These are phyloP conservation scores for Cryphonectria parasitica DNA, from an alignment of 2,329 filamentous ascomycete genomes.

Conservation along the genomic window DNA sequence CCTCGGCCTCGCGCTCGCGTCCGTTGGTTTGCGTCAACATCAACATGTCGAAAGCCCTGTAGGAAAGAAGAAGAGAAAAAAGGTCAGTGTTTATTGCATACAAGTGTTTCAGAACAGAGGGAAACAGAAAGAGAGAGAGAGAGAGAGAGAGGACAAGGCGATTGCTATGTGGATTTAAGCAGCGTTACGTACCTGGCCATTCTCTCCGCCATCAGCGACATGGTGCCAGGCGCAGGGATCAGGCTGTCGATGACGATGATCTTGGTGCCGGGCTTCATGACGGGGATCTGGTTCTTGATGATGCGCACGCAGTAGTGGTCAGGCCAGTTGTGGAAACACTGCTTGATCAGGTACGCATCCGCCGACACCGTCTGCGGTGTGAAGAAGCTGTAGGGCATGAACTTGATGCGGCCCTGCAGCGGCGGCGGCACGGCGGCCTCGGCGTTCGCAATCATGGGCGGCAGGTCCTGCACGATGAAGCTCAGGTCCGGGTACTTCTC, in stretches of 20 bases:
- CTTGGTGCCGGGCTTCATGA: conserved; percentile 31
- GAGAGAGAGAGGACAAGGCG: no score
- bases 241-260: conserved; percentile 34
- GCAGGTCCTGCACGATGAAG: conserved; percentile 22
- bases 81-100: background rate
- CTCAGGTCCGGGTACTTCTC: conserved; percentile 9
- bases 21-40: background rate
- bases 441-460: background rate
- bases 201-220: conserved; percentile 8
- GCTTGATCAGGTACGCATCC: conserved; percentile 32
- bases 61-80: background rate
- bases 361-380: conserved; percentile 18
- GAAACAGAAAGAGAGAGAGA: no score
- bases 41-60: background rate
- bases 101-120: background rate
- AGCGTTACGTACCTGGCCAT: background rate
- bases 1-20: background rate
- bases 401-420: background rate
- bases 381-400: conserved; percentile 19
- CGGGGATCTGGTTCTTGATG: conserved; percentile 30
- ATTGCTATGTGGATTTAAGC: no score
- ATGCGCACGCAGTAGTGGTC: conserved; percentile 32
- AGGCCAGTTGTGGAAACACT: conserved; percentile 32
- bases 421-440: background rate
- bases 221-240: background rate